Conservation (phyloP, 202 grass and related monocot genomes). For the Brachypodium distachyon region DNA sequence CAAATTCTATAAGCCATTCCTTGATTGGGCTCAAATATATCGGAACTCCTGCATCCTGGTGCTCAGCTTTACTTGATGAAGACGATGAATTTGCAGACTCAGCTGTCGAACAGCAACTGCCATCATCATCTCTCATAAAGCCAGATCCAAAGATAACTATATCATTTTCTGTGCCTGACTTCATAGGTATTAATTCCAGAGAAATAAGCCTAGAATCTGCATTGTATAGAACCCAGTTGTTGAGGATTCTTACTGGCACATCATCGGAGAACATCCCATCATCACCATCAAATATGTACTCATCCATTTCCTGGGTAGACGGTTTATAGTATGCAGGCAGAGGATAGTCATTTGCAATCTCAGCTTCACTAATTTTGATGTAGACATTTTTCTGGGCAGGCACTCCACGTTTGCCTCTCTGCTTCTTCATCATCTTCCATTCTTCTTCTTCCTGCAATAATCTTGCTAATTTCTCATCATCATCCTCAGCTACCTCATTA, state of each 20-base stretch:
- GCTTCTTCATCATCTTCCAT: constrained; percentile 94
- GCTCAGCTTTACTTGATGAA: constrained; percentile 40
- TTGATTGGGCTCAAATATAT: constrained; percentile 93
- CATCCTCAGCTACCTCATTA: constrained; percentile 46
- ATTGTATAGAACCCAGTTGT: constrained; percentile 96
- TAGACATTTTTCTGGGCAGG: constrained; percentile 77
- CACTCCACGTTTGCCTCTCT: constrained; percentile 48
- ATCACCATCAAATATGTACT: constrained; percentile 88
- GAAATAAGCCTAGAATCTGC: constrained; percentile 92
- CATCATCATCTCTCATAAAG: constrained; percentile 95
- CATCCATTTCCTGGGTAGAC: constrained; percentile 85
- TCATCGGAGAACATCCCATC: constrained; percentile 59
- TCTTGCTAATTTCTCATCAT: constrained; percentile 86
- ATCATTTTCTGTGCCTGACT: constrained; percentile 85
- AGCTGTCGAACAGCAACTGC: constrained; percentile 66
- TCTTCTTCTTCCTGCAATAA: constrained; percentile 95
- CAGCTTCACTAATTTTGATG: constrained; percentile 96
- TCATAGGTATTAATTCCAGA: constrained; percentile 94
- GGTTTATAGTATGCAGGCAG: constrained; percentile 97
- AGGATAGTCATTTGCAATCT: constrained; percentile 97
- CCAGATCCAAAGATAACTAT: constrained; percentile 90
- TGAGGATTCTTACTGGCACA: constrained; percentile 77
- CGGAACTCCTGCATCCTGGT: constrained; percentile 58
- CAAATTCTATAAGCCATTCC: constrained; percentile 98
- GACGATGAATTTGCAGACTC: constrained; percentile 36